Conservation (phyloP, 2,329 filamentous ascomycete species). For the Trematosphaeria pertusa region DNA sequence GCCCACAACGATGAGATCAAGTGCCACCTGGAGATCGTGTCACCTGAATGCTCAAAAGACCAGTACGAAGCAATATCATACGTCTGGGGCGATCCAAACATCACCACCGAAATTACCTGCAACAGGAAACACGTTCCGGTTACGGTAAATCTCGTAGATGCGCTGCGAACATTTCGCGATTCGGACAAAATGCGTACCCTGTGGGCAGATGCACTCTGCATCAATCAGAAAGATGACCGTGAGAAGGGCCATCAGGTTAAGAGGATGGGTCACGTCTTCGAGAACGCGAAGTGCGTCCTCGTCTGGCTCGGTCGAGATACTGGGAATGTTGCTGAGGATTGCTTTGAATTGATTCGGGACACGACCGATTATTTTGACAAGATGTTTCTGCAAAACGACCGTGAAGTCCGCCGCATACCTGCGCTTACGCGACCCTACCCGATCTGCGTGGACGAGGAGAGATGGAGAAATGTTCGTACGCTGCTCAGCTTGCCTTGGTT, state of each 20-base stretch:
- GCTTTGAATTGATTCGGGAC: neutral
- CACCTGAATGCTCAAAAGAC: no score
- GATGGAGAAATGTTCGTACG: slow-evolving; percentile 2
- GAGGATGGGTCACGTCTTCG: slow-evolving; percentile 17
- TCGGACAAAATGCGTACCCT: neutral
- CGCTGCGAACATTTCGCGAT: slow-evolving; percentile 5
- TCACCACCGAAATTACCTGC: slow-evolving; percentile 10
- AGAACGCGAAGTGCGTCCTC: slow-evolving; percentile 1
- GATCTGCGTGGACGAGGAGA: neutral
- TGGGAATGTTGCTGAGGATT: neutral
- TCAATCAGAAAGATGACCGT: slow-evolving; percentile 14
- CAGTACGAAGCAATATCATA: slow-evolving; percentile 23
- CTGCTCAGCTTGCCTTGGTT: slow-evolving; percentile 16
- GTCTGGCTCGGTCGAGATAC: slow-evolving; percentile 19
- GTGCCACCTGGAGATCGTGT: no score
- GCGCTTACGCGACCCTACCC: neutral
- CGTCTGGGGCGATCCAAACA: slow-evolving; percentile 19
- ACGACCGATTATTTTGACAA: slow-evolving; percentile 1
- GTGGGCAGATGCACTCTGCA: slow-evolving; percentile 22
- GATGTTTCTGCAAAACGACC: neutral
- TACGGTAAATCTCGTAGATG: slow-evolving; percentile 15
- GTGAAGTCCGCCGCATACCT: neutral
- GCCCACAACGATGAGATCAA: no score
- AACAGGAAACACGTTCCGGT: slow-evolving; percentile 3
- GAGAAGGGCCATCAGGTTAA: slow-evolving; percentile 15